Base-by-base conservation (phyloP, 208 protist species). In the Vickermania spadyakhi region DNA sequence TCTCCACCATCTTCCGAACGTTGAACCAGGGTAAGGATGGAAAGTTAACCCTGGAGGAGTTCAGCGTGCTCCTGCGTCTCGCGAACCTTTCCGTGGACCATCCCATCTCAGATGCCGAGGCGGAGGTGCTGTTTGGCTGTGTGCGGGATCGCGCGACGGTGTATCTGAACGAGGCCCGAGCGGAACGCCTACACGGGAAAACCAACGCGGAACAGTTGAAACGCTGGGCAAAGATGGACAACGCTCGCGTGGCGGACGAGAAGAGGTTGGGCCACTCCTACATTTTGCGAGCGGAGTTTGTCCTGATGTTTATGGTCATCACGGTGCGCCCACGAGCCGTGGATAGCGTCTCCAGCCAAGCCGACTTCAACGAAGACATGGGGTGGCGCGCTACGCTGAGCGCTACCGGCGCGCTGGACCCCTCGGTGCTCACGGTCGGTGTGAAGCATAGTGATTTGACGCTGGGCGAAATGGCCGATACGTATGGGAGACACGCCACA, bases 11-110 rank as follows among this genome's bases (percentile, higher is more conserved):
- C 21, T 91, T 84, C 64, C 28, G 62, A n/a, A 61, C 70, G 1
- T 66, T 91, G 2, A 86, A 87, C 55, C 70, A 62, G 31, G 66
- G 51, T 60, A 31, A 51, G 5, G 82, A 81, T 51, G 80, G 80
- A 1, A 66, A 66, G 23, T 75, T 91, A 5, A 74, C 72, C 3
- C 60, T 72, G 64, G 50, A 61, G 26, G 80, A 91, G 68, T 83
- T 91, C 52, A 61, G 66, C 51, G 29, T 66, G 22, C 63, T 83
- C 13, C 50, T 86, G n/a, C 52, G 64, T 31, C 76, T 84, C 67
- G 65, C 84, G 41, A 84, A 83, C 59, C 58, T 65, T 28, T 53
- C 76, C 0, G 58, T 91, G 18, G 72, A 79, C 49, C 60, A 68
- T 30, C 75, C 79, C 2, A 41, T 86, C 11, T 70, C 78, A 11